Base-by-base conservation (phyloP, 2,329 filamentous ascomycete genomes). In the Epichloe scottii region DNA sequence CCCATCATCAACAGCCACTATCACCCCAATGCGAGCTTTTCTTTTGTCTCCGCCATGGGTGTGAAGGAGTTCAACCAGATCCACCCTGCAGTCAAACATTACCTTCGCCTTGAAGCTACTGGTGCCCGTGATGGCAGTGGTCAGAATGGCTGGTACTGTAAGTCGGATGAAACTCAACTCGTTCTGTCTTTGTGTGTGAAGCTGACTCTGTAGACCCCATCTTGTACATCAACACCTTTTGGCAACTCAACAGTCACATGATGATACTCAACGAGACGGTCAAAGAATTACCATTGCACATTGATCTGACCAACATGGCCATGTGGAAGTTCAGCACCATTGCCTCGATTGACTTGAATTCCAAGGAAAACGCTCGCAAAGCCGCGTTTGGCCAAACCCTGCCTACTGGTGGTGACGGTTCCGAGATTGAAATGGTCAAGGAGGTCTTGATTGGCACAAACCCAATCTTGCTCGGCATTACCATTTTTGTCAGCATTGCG, bases 351-450 rank as follows among this genome's bases (percentile, higher is more conserved):
- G 93, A 98, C 62, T 81, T 89, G 61, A 89, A 86, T 60, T 83
- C 90, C 59, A 95, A 94, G 68, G 82, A 93, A 60, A 85, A 84
- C 53, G 83, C 87, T 41, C 81, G 82, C 44, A 84, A 89, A 64
- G 86, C 87, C 48, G 89, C 89, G 1, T 81, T 78, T 52, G 89
- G 88, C 44, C 76, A 81, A 37, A 72, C 82, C 3, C 74, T 85
- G 5, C 81, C 88, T 0, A 85, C 85, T 37, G 87, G 85, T 51
- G 87, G 90, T 52, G 93, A 97, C 63, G 93, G 93, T 41, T 87
- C 79, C 52, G 93, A 98, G 68, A 87, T 97, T 61, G 93, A 98
- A 66, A 89, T 96, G 79, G 83, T 98, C 73, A 98, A 98, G 74
- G 87, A 94, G 63, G 86, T 97, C 46, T 77, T 98, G 39, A 77